These are phyloP conservation scores for Heteromeles arbutifolia DNA, from an alignment of 306 rosid species.

Conservation along the genomic window DNA sequence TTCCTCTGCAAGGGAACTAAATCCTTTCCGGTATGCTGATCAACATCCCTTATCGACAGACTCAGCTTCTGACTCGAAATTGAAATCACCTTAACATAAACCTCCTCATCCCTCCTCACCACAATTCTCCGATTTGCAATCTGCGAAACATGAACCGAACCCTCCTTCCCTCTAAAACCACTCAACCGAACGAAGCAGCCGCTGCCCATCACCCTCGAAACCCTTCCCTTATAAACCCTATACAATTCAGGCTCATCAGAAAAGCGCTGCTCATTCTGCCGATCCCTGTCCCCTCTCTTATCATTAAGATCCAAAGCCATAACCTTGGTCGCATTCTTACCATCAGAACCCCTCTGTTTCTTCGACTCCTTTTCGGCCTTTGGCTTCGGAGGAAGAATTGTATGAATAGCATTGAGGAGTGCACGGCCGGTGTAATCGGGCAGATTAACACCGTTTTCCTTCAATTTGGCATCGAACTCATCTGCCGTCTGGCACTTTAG, in stretches of 20 bases:
- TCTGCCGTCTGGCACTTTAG: not conserved
- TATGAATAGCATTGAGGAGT: not conserved
- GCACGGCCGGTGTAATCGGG: not conserved
- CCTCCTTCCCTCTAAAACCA: not conserved
- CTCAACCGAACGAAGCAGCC: not conserved
- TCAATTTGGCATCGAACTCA: not conserved
- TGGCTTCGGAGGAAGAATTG: not conserved
- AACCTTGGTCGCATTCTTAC: slow-evolving; percentile 30
- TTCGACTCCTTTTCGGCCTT: not conserved
- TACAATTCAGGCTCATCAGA: not conserved
- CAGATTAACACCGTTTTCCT: not conserved
- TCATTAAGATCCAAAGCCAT: slow-evolving; percentile 50
- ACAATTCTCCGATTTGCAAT: not conserved
- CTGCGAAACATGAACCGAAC: not conserved
- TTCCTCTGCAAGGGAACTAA: slow-evolving; percentile 60
- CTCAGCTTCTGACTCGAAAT: not conserved
- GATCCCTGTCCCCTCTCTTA: slow-evolving; percentile 15
- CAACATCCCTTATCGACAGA: not conserved
- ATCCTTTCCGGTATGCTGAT: slow-evolving; percentile 22
- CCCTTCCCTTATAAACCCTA: not conserved
- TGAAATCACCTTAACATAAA: not conserved
- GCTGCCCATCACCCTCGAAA: not conserved
- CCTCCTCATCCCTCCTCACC: not conserved
- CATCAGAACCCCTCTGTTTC: slow-evolving; percentile 34
- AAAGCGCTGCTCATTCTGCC: too few species aligned